Evolutionary conservation across 345 rosid genomes (phyloP).

Genomic region (Ceriops zippeliana): DNA sequence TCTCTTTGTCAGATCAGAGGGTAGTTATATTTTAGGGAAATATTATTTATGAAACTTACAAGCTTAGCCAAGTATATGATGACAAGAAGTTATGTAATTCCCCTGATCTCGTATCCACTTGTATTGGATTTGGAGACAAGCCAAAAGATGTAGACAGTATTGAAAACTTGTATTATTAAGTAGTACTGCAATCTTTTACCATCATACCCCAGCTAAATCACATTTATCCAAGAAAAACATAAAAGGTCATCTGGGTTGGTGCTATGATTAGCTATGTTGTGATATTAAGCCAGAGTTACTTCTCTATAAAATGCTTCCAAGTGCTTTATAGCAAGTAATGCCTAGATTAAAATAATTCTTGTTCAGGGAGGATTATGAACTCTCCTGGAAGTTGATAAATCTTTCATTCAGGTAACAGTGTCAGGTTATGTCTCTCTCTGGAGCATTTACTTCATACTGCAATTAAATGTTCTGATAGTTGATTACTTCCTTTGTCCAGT

Average conservation of each 20-base stretch:
- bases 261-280: constrained; percentile 9
- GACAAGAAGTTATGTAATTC: too few relatives aligned
- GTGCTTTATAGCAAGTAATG: constrained; percentile 59
- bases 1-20: too few relatives aligned
- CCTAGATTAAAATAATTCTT: constrained; percentile 88
- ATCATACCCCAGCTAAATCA: background rate
- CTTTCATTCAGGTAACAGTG: constrained; percentile 89
- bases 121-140: too few relatives aligned
- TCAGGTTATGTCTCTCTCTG: constrained; percentile 45
- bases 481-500: constrained; percentile 47
- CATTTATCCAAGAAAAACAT: background rate
- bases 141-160: background rate
- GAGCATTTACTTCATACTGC: constrained; percentile 24
- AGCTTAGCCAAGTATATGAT: background rate
- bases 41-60: background rate
- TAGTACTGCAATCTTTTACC: background rate
- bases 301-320: constrained; percentile 37
- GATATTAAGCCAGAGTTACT: constrained; percentile 21
- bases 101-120: too few relatives aligned
- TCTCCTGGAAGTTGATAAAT: constrained; percentile 96
- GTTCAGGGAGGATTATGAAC: constrained; percentile 99
- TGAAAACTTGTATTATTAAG: background rate
- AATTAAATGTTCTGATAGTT: constrained; percentile 27
- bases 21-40: background rate
- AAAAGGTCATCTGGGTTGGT: background rate